Evolutionary conservation across 164 flowering plant genomes (phyloP).

Genomic region (Tetrastigma voinierianum): DNA sequence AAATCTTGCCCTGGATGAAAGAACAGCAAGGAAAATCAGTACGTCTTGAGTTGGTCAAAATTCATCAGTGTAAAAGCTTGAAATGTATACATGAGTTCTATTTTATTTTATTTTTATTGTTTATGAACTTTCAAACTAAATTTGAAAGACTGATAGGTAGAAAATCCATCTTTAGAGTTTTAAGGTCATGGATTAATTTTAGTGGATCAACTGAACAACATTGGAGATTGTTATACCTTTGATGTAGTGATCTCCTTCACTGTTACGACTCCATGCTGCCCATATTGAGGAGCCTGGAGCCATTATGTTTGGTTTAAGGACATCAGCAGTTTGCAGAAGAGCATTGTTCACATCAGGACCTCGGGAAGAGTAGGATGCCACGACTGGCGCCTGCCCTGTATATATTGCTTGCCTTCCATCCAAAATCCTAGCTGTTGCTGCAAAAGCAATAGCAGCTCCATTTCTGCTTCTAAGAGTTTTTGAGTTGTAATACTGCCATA

Average conservation of each 20-base stretch:
- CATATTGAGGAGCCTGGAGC: slow-evolving; percentile 68
- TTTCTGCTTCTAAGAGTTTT: slow-evolving; percentile 33
- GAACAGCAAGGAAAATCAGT: neutral
- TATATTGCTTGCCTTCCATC: slow-evolving; percentile 51
- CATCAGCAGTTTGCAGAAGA: slow-evolving; percentile 54
- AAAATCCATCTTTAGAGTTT: no score
- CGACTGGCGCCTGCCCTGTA: slow-evolving; percentile 41
- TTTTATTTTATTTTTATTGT: no score
- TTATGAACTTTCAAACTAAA: no score
- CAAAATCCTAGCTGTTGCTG: slow-evolving; percentile 49
- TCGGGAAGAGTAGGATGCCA: slow-evolving; percentile 62
- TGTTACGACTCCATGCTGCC: slow-evolving; percentile 65
- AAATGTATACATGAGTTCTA: no score
- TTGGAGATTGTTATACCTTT: slow-evolving; percentile 26
- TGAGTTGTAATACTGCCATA: slow-evolving; percentile 52
- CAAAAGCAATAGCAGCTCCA: slow-evolving; percentile 33
- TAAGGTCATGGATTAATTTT: no score
- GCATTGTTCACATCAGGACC: slow-evolving; percentile 64
- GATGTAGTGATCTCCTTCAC: slow-evolving; percentile 42
- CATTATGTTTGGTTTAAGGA: slow-evolving; percentile 59
- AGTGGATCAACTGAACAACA: no score
- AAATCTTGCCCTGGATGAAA: slow-evolving; percentile 39
- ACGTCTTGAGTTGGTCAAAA: neutral
- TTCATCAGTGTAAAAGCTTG: neutral
- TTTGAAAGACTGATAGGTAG: no score